These are phyloP conservation scores for Euphorbia neoarborescens DNA, from an alignment of 441 rosid species.

Conservation along the genomic window DNA sequence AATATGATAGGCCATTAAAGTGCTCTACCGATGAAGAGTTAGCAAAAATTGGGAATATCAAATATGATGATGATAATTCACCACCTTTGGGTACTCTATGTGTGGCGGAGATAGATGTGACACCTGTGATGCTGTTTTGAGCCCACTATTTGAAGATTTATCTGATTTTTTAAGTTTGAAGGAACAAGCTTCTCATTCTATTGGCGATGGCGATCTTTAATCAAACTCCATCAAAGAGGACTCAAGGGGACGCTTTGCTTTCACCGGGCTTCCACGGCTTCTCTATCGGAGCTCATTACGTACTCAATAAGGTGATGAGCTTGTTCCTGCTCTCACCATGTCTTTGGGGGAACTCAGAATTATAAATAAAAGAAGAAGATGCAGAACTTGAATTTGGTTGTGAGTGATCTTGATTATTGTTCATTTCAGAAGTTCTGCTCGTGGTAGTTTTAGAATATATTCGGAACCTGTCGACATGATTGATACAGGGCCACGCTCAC, in stretches of 20 bases:
- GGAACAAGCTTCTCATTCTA: constrained; percentile 30
- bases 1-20: constrained; percentile 25
- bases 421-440: too few relatives aligned
- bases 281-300: constrained; percentile 35
- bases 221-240: constrained; percentile 33
- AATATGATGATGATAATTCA: constrained; percentile 25
- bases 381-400: too few relatives aligned
- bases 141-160: constrained; percentile 61
- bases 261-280: constrained; percentile 30
- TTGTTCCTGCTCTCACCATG: too few relatives aligned
- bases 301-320: too few relatives aligned
- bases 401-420: too few relatives aligned
- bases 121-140: constrained; percentile 58
- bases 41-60: constrained; percentile 29
- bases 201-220: constrained; percentile 20
- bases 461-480: too few relatives aligned
- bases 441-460: too few relatives aligned
- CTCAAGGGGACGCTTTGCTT: constrained; percentile 37
- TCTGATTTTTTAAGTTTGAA: constrained; percentile 36
- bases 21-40: constrained; percentile 27
- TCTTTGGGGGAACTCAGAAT: too few relatives aligned
- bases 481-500: too few relatives aligned
- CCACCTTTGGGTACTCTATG: constrained; percentile 25
- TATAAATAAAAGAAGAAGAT: too few relatives aligned
- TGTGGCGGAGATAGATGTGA: constrained; percentile 25